phyloP scores from a whole-genome alignment of 2,329 filamentous ascomycete genomes.

The Triangularia verruculosa region DNA sequence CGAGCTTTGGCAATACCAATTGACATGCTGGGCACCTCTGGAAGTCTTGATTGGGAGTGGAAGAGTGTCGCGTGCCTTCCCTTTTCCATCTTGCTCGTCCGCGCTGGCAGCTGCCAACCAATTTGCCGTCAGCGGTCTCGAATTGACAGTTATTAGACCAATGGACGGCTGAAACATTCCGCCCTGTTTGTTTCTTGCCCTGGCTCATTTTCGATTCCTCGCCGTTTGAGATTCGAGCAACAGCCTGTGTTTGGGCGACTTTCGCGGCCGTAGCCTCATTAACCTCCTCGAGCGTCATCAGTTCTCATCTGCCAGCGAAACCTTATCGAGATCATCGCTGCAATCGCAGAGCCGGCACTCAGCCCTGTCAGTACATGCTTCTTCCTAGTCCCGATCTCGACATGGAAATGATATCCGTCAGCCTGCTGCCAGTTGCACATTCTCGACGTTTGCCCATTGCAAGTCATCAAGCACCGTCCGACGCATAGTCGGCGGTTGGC shows the following conservation, averaged over 20 bases:
- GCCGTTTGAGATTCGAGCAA: constrained; percentile 5
- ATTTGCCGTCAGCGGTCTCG: neutral
- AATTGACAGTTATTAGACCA: constrained; percentile 9
- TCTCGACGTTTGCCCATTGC: neutral
- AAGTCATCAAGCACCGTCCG: neutral
- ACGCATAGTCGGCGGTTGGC: constrained; percentile 4
- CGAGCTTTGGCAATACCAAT: neutral
- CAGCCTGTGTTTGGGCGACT: neutral
- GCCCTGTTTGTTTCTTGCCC: constrained; percentile 2
- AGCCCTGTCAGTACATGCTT: neutral
- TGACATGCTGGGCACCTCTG: neutral
- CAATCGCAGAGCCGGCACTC: neutral
- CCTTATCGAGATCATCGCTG: neutral
- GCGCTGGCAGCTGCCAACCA: neutral
- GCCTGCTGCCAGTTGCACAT: neutral
- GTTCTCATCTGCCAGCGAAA: neutral
- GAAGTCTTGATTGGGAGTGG: neutral
- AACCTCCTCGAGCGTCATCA: neutral
- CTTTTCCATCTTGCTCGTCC: neutral
- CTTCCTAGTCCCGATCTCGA: neutral
- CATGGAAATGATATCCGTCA: neutral
- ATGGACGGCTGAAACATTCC: constrained; percentile 16
- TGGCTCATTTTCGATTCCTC: neutral
- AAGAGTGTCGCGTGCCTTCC: constrained; percentile 3
- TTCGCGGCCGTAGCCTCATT: constrained; percentile 4